Evolutionary conservation across 2,329 filamentous ascomycete species (phyloP), one percentile per base, ranked within the genome.

Genomic region (Trichophyton rubrum): DNA sequence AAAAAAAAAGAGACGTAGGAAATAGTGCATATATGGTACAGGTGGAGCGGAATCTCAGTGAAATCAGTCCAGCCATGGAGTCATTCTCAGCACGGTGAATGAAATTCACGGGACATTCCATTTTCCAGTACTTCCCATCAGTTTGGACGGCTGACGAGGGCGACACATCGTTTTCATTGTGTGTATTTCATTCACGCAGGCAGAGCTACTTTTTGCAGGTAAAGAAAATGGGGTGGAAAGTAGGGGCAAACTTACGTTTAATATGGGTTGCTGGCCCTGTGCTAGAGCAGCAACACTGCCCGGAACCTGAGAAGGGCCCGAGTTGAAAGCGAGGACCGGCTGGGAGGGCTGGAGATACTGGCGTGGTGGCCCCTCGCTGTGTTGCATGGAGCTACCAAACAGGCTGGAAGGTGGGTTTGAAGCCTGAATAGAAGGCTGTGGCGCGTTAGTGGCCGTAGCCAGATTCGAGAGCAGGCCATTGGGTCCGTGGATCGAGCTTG

Each of bases 401-500:
- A 88, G 79, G 59, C 82, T 81, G 3, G 78, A 82, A 57, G 84
- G 80, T 13, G 82, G 82, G 63, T 77, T 83, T 35, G 85, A 80
- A 22, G 81, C 80, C 24, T 81, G 80, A 59, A 86, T 78, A 11
- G 82, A 76, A 63, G 77, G 73, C 67, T 78, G 75, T 61, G 81
- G 75, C 5, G 60, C 33, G 40, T 80, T 76, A 66, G 79, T 80
- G 41, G 79, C 73, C 30, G 81, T 81, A 38, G 85, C 84, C 67
- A 90, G 84, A 66, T 85, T 89, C 7, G 86, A 83, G 43, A 97
- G 82, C 40, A 97, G 80, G 7, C 92, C 92, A 66, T 93, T 92
- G 1, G 92, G 92, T 53, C 90, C 95, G 71, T 96, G 92, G 61
- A 96, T 95, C 59, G 89, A 87, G 64, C 85, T 87, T 61, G 87